Evolutionary conservation across 441 rosid species (phyloP).

Genomic region (Pelargonium fulgidum): DNA sequence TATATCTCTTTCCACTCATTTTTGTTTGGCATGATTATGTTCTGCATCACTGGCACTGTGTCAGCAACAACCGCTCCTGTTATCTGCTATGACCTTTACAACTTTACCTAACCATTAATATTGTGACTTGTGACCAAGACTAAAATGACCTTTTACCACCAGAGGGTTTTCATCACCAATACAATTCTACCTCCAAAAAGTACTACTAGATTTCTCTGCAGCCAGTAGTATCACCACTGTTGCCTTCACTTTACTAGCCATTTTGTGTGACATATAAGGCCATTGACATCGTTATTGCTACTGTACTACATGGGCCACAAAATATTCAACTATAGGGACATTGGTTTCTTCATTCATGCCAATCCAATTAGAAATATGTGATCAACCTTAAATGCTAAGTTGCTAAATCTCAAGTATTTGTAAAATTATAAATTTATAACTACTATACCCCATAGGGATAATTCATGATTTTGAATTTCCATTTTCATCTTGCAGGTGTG

Average conservation of each 20-base stretch:
- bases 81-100: not conserved
- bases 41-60: not conserved
- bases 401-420: not conserved
- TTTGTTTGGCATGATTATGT: not conserved
- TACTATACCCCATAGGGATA: not conserved
- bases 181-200: not conserved
- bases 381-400: not conserved
- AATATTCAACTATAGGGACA: not conserved
- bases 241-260: not conserved
- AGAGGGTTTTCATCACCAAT: not conserved
- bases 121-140: not conserved
- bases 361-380: not conserved
- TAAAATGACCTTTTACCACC: not conserved
- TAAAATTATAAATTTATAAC: not conserved
- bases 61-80: not conserved
- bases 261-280: not conserved
- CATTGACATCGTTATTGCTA: not conserved
- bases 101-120: not conserved
- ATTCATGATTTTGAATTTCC: too few relatives aligned
- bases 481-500: slow-evolving; percentile 57
- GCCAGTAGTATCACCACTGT: not conserved
- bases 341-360: not conserved
- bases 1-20: not conserved
- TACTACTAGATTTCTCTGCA: not conserved
- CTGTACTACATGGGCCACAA: not conserved